Percentiles rank a stretch among this genome's conserved stretches.
Evolutionary conservation across 371 early-diverging fungal species (phyloP).

Genomic region (Astathelohania contejeani): DNA sequence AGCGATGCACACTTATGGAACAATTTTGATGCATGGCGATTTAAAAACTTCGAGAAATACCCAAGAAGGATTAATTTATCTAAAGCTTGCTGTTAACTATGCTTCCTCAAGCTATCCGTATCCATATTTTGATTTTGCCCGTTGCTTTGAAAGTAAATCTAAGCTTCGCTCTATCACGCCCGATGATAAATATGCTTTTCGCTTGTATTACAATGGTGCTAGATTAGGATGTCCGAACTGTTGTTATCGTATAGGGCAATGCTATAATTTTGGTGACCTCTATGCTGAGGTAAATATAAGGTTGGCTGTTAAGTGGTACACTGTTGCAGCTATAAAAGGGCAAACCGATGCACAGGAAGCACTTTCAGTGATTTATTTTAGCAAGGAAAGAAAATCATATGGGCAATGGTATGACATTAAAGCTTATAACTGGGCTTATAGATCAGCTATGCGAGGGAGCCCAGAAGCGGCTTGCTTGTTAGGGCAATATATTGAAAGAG

Average conservation of each 20-base stretch:
- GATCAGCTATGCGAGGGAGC: constrained; percentile 32
- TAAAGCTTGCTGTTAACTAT: constrained; percentile 45
- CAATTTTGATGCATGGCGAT: constrained; percentile 44
- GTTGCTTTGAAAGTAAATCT: constrained; percentile 39
- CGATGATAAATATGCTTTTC: constrained; percentile 46
- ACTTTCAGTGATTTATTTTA: constrained; percentile 25
- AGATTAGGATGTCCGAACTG: constrained; percentile 46
- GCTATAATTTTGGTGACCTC: constrained; percentile 45
- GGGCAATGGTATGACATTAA: constrained; percentile 11
- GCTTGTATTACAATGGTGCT: constrained; percentile 42
- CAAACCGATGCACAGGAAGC: constrained; percentile 43
- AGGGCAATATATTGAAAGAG: constrained; percentile 36
- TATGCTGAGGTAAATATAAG: constrained; percentile 14
- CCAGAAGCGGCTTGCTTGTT: constrained; percentile 27
- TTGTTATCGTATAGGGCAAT: constrained; percentile 36
- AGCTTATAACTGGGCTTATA: constrained; percentile 37
- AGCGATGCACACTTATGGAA: constrained; percentile 50
- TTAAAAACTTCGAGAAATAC: constrained; percentile 30
- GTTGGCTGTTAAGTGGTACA: constrained; percentile 38
- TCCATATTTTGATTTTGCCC: constrained; percentile 48
- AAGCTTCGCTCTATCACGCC: constrained; percentile 18
- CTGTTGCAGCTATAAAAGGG: constrained; percentile 41
- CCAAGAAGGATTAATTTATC: constrained; percentile 46
- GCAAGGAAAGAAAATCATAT: constrained; percentile 8
- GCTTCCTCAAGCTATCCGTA: constrained; percentile 47